These are phyloP conservation scores for Ochetophila trinervis DNA, from an alignment of 306 rosid species.

Conservation along the genomic window DNA sequence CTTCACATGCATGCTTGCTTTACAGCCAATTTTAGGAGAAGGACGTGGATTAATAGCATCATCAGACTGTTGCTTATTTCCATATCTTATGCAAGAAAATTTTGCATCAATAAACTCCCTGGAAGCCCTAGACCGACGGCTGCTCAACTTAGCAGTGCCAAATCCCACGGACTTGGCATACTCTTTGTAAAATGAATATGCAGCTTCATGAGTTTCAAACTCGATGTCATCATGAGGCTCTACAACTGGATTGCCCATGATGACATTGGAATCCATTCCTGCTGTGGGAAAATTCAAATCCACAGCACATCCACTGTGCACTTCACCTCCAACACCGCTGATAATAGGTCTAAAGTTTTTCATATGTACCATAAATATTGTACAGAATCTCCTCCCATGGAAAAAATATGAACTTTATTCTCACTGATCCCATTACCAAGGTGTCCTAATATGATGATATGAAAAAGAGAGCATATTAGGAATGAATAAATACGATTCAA, in stretches of 20 bases:
- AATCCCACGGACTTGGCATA: slow-evolving; percentile 32
- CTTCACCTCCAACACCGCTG: slow-evolving; percentile 12
- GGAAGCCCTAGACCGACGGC: slow-evolving; percentile 31
- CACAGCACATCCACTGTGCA: slow-evolving; percentile 14
- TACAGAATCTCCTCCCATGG: slow-evolving; percentile 15
- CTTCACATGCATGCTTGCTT: slow-evolving; percentile 36
- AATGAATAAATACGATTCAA: background rate
- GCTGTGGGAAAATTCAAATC: slow-evolving; percentile 27
- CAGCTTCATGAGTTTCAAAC: slow-evolving; percentile 31
- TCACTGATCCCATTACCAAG: slow-evolving; percentile 24
- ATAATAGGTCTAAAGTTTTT: slow-evolving; percentile 7
- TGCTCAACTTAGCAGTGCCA: slow-evolving; percentile 32
- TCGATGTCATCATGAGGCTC: slow-evolving; percentile 30
- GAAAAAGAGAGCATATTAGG: background rate
- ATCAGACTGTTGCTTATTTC: slow-evolving; percentile 29
- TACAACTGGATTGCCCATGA: background rate
- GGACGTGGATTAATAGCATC: slow-evolving; percentile 33
- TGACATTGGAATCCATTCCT: slow-evolving; percentile 19
- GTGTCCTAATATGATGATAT: background rate
- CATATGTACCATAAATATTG: slow-evolving; percentile 10
- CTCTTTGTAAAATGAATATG: slow-evolving; percentile 26
- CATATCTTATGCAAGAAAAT: slow-evolving; percentile 30
- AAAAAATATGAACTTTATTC: slow-evolving; percentile 7
- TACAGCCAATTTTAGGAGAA: slow-evolving; percentile 31
- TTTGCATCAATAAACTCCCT: slow-evolving; percentile 33